Conservation (phyloP, 164 flowering plant genomes). For the Tetracentron sinense region DNA sequence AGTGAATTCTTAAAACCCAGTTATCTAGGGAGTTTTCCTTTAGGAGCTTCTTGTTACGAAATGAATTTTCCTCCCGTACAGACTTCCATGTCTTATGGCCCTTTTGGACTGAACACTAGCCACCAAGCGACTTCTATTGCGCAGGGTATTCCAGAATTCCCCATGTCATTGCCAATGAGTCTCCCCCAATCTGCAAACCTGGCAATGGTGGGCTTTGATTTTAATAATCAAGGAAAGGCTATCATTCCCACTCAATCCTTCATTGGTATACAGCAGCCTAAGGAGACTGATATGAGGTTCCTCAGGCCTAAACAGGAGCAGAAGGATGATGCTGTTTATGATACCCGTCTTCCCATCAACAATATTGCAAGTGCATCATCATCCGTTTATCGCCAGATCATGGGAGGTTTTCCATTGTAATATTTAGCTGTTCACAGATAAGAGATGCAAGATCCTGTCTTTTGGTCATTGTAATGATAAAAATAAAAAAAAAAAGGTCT, state of each 20-base stretch:
- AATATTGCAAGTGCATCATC: conserved; percentile 37
- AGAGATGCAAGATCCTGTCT: too few relatives aligned
- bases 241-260: conserved; percentile 27
- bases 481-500: too few relatives aligned
- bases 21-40: conserved; percentile 33
- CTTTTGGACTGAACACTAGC: conserved; percentile 33
- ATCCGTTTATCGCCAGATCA: conserved; percentile 28
- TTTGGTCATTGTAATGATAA: too few relatives aligned
- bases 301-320: conserved; percentile 60
- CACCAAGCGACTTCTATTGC: conserved; percentile 22
- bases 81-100: conserved; percentile 28
- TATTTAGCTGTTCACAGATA: too few relatives aligned
- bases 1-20: conserved; percentile 35
- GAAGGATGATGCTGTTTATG: conserved; percentile 46
- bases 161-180: conserved; percentile 35
- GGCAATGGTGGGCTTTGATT: conserved; percentile 27
- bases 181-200: conserved; percentile 31
- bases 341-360: conserved; percentile 22
- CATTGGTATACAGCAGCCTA: conserved; percentile 33
- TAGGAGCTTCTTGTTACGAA: conserved; percentile 44
- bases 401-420: conserved; percentile 34
- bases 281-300: conserved; percentile 36
- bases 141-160: conserved; percentile 34
- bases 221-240: conserved; percentile 21
- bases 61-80: conserved; percentile 54